Base-by-base conservation (phyloP, 1,284 basidiomycete species). In the Albatrellus sp. region DNA sequence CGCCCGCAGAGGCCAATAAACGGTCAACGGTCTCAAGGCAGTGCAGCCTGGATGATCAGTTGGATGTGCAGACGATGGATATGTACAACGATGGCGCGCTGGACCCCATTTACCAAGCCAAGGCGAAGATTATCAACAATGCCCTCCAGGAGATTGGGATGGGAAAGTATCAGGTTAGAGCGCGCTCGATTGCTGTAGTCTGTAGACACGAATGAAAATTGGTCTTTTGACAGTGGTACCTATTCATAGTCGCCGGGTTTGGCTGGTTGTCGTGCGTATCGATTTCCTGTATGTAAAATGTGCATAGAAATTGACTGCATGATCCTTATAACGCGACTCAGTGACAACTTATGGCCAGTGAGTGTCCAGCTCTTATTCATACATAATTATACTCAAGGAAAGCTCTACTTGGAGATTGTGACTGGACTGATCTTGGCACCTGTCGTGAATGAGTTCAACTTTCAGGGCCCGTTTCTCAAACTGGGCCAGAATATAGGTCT, bases 141-240 rank as follows among this genome's bases (percentile, higher is more conserved):
- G 80, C 79, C 0, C 63, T 86, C 10, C 76, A 80, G 55, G 74
- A 80, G 43, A 77, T 84, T 37, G 81, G 81, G 4, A 82, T 83
- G 74, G 82, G 82, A 4, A 72, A 65, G 45, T 84, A 83, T 54
- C 80, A 83, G 64, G 74, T 73, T 48, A 45, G 64, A 44, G 24
- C 7, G 24, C 24, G 3, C 24, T 24, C 24, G 7, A 7, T 24
- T 24, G 24, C n/a, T 24, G 24, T 4, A 4, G 24, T 7, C 24
- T 4, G 3, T 7, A 24, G 3, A 24, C 24, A 24, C 24, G 24
- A 24, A 24, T 24, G 24, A 24, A 24, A 7, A 7, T 7, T 3
- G 3, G 24, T 34, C 37, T 16, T 13, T 24, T 31, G 10, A 2
- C 34, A 57, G 55, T 56, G 55, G 55, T 46, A 47, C 41, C 57